A percentile compares a stretch with the other conserved stretches of the same genome.
These are phyloP conservation scores for Alternaria longipes DNA, from an alignment of 2,329 filamentous ascomycete species.

Conservation along the genomic window DNA sequence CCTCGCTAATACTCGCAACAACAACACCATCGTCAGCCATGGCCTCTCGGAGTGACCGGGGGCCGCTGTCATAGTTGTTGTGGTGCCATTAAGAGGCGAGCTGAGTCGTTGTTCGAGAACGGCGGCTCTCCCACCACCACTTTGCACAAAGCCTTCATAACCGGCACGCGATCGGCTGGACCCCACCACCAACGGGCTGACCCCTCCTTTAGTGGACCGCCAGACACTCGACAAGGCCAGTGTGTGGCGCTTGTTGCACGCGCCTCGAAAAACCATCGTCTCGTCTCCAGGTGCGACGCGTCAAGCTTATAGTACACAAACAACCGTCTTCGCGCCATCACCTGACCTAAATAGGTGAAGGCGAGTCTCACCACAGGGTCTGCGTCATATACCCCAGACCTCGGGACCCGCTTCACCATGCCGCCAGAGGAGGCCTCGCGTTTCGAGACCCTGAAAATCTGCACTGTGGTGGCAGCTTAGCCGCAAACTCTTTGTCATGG, in stretches of 20 bases:
- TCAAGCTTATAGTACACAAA: constrained; percentile 45
- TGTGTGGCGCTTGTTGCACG: constrained; percentile 40
- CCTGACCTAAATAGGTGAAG: constrained; percentile 36
- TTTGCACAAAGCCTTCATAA: constrained; percentile 50
- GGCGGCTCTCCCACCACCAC: constrained; percentile 26
- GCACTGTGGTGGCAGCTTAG: constrained; percentile 33
- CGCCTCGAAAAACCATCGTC: constrained; percentile 33
- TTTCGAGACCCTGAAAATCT: constrained; percentile 45
- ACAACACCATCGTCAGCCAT: constrained; percentile 20
- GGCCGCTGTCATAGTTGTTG: constrained; percentile 33
- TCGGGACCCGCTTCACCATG: constrained; percentile 38
- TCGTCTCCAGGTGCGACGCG: constrained; percentile 47
- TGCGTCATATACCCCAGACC: constrained; percentile 23
- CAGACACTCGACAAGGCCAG: constrained; percentile 32
- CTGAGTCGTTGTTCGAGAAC: constrained; percentile 47
- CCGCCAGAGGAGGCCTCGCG: constrained; percentile 33
- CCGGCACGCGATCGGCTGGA: constrained; percentile 28
- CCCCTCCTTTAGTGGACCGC: constrained; percentile 46
- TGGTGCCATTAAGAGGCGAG: constrained; percentile 27
- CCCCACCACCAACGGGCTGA: constrained; percentile 47
- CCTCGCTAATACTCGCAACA: constrained; percentile 15
- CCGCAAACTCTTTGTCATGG: constrained; percentile 26
- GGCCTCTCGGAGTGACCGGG: constrained; percentile 39
- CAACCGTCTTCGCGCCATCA: constrained; percentile 41
- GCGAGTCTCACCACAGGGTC: constrained; percentile 17